Evolutionary conservation across 2,329 filamentous ascomycete genomes (phyloP).

Genomic region (Colletotrichum caudatum): DNA sequence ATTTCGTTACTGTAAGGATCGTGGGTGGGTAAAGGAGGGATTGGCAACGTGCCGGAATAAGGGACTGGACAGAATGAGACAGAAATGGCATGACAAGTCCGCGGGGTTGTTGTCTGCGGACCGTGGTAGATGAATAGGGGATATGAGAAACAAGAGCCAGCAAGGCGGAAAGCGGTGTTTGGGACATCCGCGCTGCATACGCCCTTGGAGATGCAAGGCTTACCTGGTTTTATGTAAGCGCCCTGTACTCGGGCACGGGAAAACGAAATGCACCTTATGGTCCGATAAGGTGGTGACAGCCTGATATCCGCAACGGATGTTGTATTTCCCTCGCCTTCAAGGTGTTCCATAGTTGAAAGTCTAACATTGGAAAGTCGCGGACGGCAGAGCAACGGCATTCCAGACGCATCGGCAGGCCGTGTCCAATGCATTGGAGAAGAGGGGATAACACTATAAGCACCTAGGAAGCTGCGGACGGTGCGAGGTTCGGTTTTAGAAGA

Average conservation of each 20-base stretch:
- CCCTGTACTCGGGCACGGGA: not conserved
- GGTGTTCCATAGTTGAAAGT: not conserved
- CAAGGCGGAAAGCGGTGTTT: conserved; percentile 1
- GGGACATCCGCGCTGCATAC: conserved; percentile 5
- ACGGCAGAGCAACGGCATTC: not conserved
- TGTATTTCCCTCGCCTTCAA: not conserved
- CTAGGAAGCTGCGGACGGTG: not conserved
- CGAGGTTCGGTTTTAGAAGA: not conserved
- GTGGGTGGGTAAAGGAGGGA: conserved; percentile 27
- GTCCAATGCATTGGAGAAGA: conserved; percentile 13
- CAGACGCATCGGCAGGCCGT: not conserved
- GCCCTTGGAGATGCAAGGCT: not conserved
- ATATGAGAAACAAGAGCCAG: not conserved
- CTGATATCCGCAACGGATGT: not conserved
- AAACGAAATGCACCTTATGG: not conserved
- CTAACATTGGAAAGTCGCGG: not conserved
- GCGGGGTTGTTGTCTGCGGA: not conserved
- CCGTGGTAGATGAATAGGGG: not conserved
- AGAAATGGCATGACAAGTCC: conserved; percentile 16
- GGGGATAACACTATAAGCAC: not conserved
- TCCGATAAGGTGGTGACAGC: not conserved
- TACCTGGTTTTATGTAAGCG: not conserved
- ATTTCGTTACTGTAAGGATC: conserved; percentile 20
- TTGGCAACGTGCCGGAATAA: conserved; percentile 34
- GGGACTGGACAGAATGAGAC: conserved; percentile 28